Base-by-base conservation (phyloP, 1,284 basidiomycete species). In the Hypsizygus ulmarius region DNA sequence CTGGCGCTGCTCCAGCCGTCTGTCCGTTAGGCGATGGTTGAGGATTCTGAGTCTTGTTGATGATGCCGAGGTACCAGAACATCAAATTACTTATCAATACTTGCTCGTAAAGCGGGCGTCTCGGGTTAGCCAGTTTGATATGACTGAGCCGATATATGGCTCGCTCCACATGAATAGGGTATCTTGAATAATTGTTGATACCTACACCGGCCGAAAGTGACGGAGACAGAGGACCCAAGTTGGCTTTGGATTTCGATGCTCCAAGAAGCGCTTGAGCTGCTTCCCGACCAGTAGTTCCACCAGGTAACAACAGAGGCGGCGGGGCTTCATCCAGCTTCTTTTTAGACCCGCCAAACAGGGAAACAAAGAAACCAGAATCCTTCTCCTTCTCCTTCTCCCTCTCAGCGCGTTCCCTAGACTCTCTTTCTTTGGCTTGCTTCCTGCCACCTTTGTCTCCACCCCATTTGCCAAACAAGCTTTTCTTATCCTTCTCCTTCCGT, bases 41-140 rank as follows among this genome's bases (percentile, higher is more conserved):
- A 12, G 73, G 63, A 39, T 69, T 77, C 62, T 83, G 84, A 25
- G 83, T 76, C 69, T 89, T 93, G 66, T 98, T 97, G 70, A 99
- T 97, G 55, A 99, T 83, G n/a, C 93, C 91, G 33, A 99, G 78
- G 66, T 99, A 99, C 96, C 96, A 99, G 76, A 99, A 99, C 95
- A 98, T 99, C 58, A 99, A 77, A 67, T 99, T 99, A 61, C 93
- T 97, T 67, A 99, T 99, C 52, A 99, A 73, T 42, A 99, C 96
- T 68, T 99, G 96, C 72, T 99, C 97, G 62, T 97, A 98, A 12
- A 99, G 75, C 14, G 97, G 94, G 36, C 96, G 78, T 44, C 97
- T 79, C 8, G 96, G 95, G 67, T 99, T 98, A 18, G 97, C 96
- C 37, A 99, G 77, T 70, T 99, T 99, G 76, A 99, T 98, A 64